Conservation (phyloP, 129 eudicot genomes). For the Artemisia annua region DNA sequence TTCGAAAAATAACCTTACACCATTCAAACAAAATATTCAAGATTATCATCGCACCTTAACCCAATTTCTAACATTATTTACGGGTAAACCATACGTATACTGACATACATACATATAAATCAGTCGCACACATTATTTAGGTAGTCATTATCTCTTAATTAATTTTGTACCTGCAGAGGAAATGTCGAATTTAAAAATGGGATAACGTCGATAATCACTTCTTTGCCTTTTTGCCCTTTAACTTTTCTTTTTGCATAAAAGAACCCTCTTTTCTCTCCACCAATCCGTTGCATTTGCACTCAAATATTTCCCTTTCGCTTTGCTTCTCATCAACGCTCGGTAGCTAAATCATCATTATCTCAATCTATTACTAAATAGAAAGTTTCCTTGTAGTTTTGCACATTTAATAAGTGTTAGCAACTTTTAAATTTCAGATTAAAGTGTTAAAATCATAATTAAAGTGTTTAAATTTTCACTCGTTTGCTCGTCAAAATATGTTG, state of each 20-base stretch:
- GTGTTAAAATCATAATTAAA: too few species aligned
- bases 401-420: not conserved
- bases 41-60: too few species aligned
- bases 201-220: conserved; percentile 16
- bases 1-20: too few species aligned
- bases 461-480: too few species aligned
- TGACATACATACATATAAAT: too few species aligned
- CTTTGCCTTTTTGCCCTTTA: conserved; percentile 34
- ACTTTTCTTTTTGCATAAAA: conserved; percentile 25
- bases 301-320: conserved; percentile 48
- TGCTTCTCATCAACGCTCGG: conserved; percentile 79
- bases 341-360: conserved; percentile 37
- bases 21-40: too few species aligned
- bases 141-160: too few species aligned
- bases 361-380: not conserved
- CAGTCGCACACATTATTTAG: too few species aligned
- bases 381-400: not conserved
- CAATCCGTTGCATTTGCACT: conserved; percentile 32
- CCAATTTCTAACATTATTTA: too few species aligned
- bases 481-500: too few species aligned
- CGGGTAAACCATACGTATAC: too few species aligned
- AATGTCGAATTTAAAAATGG: not conserved
- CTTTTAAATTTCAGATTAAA: not conserved
- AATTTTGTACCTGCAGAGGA: not conserved
- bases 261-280: conserved; percentile 28